Evolutionary conservation across 2,329 filamentous ascomycete genomes (phyloP).

Genomic region (Blastomyces emzantsi): DNA sequence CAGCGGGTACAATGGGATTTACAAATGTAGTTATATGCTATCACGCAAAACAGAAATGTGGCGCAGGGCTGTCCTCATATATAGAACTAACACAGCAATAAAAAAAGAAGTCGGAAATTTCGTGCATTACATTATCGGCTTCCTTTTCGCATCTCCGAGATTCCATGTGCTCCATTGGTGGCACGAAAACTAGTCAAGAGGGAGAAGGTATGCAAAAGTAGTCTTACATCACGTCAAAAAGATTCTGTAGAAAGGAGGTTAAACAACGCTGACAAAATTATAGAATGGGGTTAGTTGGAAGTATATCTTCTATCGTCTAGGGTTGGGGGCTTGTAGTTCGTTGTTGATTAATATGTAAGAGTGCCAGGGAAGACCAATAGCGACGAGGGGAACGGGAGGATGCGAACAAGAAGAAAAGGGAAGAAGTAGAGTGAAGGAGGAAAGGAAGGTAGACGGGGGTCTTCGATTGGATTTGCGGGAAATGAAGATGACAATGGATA

Average conservation of each 20-base stretch:
- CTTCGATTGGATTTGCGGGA: background rate
- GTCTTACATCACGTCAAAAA: background rate
- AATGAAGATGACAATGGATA: background rate
- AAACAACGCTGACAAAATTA: background rate
- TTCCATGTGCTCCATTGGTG: background rate
- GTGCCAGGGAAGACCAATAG: background rate
- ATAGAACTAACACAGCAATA: background rate
- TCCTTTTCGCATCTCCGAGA: background rate
- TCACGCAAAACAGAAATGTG: background rate
- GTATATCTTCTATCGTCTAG: slow-evolving; percentile 15
- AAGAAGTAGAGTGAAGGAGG: background rate
- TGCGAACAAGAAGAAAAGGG: too few species aligned
- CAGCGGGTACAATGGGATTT: background rate
- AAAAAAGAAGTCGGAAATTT: background rate
- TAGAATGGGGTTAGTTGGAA: background rate
- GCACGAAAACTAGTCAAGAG: background rate
- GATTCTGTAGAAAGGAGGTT: background rate
- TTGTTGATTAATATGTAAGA: background rate
- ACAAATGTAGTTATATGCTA: background rate
- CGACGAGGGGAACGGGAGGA: background rate
- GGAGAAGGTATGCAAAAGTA: background rate
- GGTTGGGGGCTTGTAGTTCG: background rate
- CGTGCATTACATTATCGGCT: background rate
- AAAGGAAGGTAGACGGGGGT: too few species aligned
- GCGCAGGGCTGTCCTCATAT: background rate